phyloP scores from a whole-genome alignment of 345 rosid species.

The Leavenworthia alabamica region DNA sequence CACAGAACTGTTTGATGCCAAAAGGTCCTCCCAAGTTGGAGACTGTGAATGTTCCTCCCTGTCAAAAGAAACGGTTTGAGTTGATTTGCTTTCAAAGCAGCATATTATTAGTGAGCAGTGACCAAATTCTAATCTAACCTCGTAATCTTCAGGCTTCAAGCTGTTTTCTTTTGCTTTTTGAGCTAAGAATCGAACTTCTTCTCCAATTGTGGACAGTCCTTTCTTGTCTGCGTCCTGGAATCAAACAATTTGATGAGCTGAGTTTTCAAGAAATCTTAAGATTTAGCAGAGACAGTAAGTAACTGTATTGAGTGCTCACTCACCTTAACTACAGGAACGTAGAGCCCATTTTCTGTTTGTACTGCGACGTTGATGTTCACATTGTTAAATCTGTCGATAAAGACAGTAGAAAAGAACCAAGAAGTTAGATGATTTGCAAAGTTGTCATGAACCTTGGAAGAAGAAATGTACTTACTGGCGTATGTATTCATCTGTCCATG shows the following conservation, averaged over 20 bases:
- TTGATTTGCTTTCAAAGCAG: background rate
- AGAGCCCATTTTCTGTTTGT: constrained; percentile 89
- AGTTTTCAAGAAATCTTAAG: background rate
- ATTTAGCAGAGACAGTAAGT: background rate
- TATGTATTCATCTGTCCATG: constrained; percentile 89
- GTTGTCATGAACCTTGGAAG: background rate
- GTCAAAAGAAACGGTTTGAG: constrained; percentile 20
- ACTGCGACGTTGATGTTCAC: constrained; percentile 83
- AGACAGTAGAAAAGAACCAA: constrained; percentile 7
- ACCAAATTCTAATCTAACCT: constrained; percentile 37
- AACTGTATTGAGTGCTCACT: constrained; percentile 6
- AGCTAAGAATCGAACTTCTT: constrained; percentile 72
- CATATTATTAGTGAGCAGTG: background rate
- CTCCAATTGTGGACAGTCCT: constrained; percentile 68
- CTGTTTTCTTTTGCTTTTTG: constrained; percentile 79
- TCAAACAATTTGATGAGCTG: constrained; percentile 1
- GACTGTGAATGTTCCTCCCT: constrained; percentile 97
- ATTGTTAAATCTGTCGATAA: constrained; percentile 50
- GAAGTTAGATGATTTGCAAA: background rate
- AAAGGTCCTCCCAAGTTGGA: constrained; percentile 99
- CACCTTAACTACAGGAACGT: constrained; percentile 81
- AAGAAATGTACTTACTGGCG: constrained; percentile 66
- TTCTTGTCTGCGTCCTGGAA: constrained; percentile 81
- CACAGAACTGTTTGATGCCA: constrained; percentile 90
- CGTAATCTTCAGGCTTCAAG: constrained; percentile 86